phyloP scores from a whole-genome alignment of 2,329 filamentous ascomycete species.

The Pseudopyrenochaeta lycopersici region DNA sequence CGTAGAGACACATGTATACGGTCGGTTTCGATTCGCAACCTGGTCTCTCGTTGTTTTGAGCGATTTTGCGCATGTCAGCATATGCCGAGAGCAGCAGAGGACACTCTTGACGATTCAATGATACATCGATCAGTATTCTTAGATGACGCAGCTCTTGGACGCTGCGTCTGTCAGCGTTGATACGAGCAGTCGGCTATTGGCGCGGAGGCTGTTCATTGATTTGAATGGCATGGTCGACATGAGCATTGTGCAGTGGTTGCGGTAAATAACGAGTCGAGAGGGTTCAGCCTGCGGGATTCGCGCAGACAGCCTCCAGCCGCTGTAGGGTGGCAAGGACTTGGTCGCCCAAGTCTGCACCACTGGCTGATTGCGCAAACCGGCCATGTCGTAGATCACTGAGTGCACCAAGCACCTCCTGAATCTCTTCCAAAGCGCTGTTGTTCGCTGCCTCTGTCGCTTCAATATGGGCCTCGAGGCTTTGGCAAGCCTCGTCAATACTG shows the following conservation, averaged over 20 bases:
- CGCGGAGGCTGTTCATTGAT: too few relatives aligned
- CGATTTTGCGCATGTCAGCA: too few relatives aligned
- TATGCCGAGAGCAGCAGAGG: too few relatives aligned
- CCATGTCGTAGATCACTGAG: slow-evolving; percentile 87
- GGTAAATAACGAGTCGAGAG: neutral
- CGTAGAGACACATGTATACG: too few relatives aligned
- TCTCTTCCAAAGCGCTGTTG: slow-evolving; percentile 64
- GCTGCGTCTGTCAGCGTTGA: too few relatives aligned
- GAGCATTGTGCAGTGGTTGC: neutral
- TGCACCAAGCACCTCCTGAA: slow-evolving; percentile 73
- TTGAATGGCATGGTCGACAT: too few relatives aligned
- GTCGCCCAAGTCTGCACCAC: slow-evolving; percentile 67
- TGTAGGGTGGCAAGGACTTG: slow-evolving; percentile 74
- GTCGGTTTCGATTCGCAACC: too few relatives aligned
- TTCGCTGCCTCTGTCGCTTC: slow-evolving; percentile 72
- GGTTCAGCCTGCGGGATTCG: slow-evolving; percentile 29
- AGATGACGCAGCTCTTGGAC: too few relatives aligned
- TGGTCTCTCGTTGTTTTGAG: too few relatives aligned
- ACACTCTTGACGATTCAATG: too few relatives aligned
- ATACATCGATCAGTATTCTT: too few relatives aligned
- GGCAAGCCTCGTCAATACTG: slow-evolving; percentile 73
- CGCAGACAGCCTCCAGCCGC: slow-evolving; percentile 70
- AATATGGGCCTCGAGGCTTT: slow-evolving; percentile 74
- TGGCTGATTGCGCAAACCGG: slow-evolving; percentile 63
- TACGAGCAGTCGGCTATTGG: too few relatives aligned